Percentiles rank a stretch among this genome's conserved stretches.
These are phyloP conservation scores for Sarocladiaceae sp. DNA, from an alignment of 2,329 filamentous ascomycete species.

Conservation along the genomic window DNA sequence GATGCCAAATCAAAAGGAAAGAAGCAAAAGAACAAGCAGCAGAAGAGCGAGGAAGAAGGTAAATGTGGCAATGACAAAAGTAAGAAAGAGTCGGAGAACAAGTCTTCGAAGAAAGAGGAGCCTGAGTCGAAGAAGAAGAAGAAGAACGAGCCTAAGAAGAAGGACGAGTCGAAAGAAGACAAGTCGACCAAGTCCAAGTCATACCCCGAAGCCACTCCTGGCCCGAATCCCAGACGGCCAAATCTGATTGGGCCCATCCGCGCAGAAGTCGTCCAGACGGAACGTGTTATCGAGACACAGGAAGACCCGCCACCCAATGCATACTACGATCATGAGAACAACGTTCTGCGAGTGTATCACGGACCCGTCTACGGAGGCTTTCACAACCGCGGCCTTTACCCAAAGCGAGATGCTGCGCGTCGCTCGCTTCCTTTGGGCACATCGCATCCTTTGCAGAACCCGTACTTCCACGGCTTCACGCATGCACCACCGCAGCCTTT, in stretches of 20 bases:
- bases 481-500: constrained; percentile 15
- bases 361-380: constrained; percentile 49
- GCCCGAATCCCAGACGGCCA: constrained; percentile 28
- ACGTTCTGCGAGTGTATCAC: constrained; percentile 51
- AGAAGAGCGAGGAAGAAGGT: constrained; percentile 5
- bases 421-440: constrained; percentile 33
- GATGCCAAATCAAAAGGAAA: constrained; percentile 9
- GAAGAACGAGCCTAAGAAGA: constrained; percentile 9
- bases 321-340: constrained; percentile 47
- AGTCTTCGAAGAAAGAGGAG: constrained; percentile 3
- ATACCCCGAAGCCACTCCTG: constrained; percentile 22
- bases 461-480: constrained; percentile 34
- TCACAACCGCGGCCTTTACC: constrained; percentile 37
- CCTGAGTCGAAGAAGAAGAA: constrained; percentile 10
- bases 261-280: constrained; percentile 45
- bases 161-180: constrained; percentile 12
- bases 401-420: constrained; percentile 25
- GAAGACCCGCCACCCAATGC: constrained; percentile 53
- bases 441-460: constrained; percentile 36
- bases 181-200: constrained; percentile 13
- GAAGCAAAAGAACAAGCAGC: constrained; percentile 7
- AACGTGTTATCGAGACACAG: constrained; percentile 46
- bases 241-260: constrained; percentile 42
- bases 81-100: constrained; percentile 10
- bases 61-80: constrained; percentile 10